Conservation (phyloP, 108 stramenopile genomes). For the Cyclotella baltica region DNA sequence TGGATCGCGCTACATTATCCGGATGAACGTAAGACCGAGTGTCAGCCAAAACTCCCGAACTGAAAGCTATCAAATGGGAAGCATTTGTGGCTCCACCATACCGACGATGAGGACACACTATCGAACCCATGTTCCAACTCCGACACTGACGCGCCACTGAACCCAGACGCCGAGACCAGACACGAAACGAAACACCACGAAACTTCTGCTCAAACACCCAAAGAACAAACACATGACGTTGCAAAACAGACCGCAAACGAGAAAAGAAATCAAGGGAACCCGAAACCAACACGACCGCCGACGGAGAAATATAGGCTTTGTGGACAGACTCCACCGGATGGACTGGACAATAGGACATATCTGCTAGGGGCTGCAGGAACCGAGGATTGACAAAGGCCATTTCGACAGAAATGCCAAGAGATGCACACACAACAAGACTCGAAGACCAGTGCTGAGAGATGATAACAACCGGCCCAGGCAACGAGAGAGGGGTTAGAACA, state of each 20-base stretch:
- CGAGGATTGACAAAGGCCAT: not conserved
- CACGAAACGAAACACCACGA: not conserved
- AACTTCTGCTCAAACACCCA: not conserved
- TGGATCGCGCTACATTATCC: not conserved
- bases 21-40: not conserved
- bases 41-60: not conserved
- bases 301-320: not conserved
- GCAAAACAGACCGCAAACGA: not conserved
- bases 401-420: not conserved
- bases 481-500: not conserved
- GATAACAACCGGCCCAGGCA: not conserved
- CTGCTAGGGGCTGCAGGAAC: not conserved
- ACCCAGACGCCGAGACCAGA: not conserved
- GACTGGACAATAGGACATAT: not conserved
- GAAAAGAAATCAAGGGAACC: constrained; percentile 1
- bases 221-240: not conserved
- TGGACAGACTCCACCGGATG: not conserved
- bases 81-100: not conserved
- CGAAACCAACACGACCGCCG: not conserved
- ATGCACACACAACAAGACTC: not conserved
- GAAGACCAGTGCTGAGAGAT: not conserved
- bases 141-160: not conserved
- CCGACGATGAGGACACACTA: not conserved
- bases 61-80: not conserved
- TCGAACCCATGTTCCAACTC: not conserved